Percentiles rank a stretch among this genome's conserved stretches.
These are phyloP conservation scores for Zangia roseola DNA, from an alignment of 768 basidiomycete species.

Conservation along the genomic window DNA sequence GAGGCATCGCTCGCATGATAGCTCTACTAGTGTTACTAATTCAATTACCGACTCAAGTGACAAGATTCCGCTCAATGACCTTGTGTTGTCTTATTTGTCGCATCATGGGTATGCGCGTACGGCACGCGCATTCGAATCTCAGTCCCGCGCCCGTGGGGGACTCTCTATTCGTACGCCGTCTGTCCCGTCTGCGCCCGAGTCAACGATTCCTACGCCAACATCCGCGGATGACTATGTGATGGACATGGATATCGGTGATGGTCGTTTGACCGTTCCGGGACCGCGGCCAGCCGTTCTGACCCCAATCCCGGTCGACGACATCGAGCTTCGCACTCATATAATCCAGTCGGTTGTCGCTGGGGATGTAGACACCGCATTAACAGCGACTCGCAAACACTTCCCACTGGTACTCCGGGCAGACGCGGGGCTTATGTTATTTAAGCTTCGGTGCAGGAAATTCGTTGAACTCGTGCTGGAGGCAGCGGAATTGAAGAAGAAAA, in stretches of 20 bases:
- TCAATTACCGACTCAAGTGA: conserved; percentile 44
- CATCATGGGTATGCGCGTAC: conserved; percentile 84
- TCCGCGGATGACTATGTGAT: conserved; percentile 41
- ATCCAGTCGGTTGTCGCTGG: conserved; percentile 67
- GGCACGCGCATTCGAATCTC: conserved; percentile 63
- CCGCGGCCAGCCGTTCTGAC: conserved; percentile 10
- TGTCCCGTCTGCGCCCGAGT: conserved; percentile 1
- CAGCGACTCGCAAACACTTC: conserved; percentile 53
- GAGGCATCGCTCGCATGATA: conserved; percentile 9
- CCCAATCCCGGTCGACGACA: conserved; percentile 44
- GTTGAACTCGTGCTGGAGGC: conserved; percentile 78
- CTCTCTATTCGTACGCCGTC: conserved; percentile 12
- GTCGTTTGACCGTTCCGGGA: conserved; percentile 8
- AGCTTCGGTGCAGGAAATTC: conserved; percentile 81
- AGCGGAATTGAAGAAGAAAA: conserved; percentile 63
- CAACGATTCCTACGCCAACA: conserved; percentile 2
- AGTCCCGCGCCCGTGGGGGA: conserved; percentile 33
- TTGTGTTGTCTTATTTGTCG: conserved; percentile 76
- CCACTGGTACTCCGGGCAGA: conserved; percentile 66
- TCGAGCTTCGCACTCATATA: conserved; percentile 67
- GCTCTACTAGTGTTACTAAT: conserved; percentile 1
- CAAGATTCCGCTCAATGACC: conserved; percentile 62
- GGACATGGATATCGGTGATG: conserved; percentile 44
- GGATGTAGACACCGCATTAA: conserved; percentile 67
- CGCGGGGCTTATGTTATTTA: conserved; percentile 72